phyloP scores from a whole-genome alignment of 768 basidiomycete genomes.

The Boletus rubropictus region DNA sequence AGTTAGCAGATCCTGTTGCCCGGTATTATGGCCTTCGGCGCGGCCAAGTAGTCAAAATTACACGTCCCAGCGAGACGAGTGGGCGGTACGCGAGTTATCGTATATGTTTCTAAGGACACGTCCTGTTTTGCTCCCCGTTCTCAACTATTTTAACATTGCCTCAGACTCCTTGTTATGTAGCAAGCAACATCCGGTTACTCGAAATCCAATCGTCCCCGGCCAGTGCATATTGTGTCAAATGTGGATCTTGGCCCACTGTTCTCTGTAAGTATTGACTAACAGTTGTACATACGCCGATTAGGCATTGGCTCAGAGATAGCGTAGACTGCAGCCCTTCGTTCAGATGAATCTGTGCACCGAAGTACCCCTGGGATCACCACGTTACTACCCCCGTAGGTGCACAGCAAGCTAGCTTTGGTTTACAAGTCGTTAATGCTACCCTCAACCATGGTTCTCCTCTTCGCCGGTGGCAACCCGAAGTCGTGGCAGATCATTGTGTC shows the following conservation, averaged over 20 bases:
- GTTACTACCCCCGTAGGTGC: neutral
- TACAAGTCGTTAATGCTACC: neutral
- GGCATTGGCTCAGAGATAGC: neutral
- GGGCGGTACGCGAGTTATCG: conserved; percentile 91
- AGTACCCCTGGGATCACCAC: neutral
- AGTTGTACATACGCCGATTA: neutral
- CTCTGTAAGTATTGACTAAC: neutral
- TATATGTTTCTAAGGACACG: conserved; percentile 63
- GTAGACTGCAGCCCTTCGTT: neutral
- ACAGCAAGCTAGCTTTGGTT: neutral
- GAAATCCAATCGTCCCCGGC: neutral
- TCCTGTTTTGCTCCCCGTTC: neutral
- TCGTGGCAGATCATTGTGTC: neutral
- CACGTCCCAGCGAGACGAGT: conserved; percentile 91
- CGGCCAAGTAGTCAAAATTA: conserved; percentile 98
- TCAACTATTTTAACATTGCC: conserved; percentile 1
- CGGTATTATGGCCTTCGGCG: conserved; percentile 94
- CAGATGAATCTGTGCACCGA: neutral
- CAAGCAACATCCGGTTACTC: conserved; percentile 7
- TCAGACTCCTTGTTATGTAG: conserved; percentile 15
- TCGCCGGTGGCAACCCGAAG: neutral
- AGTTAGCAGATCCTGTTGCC: conserved; percentile 94
- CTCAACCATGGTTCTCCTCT: neutral
- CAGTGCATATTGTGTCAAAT: conserved; percentile 1
- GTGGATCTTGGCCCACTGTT: neutral